phyloP scores from a whole-genome alignment of 2,329 filamentous ascomycete genomes.

The Fusarium phyllophilum region DNA sequence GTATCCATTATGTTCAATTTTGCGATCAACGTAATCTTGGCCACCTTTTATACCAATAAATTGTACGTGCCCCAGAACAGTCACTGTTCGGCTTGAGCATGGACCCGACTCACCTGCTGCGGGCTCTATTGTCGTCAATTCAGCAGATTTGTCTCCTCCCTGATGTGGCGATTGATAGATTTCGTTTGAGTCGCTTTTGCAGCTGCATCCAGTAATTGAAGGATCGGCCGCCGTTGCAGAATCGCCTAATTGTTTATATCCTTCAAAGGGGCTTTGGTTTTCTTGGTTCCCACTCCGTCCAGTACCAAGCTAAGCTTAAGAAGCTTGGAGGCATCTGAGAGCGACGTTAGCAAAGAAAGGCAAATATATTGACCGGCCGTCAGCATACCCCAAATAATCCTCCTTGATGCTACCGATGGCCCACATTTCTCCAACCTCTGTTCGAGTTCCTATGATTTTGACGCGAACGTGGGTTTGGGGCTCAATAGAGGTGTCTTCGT shows the following conservation, averaged over 20 bases:
- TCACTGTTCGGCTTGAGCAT: slow-evolving; percentile 1
- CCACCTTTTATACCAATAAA: slow-evolving; percentile 12
- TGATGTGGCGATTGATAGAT: not conserved
- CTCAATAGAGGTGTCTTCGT: slow-evolving; percentile 92
- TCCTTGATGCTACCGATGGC: slow-evolving; percentile 98
- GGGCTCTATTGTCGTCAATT: slow-evolving; percentile 4
- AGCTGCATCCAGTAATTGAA: not conserved
- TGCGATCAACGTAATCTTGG: not conserved
- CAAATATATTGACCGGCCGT: not conserved
- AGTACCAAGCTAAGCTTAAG: slow-evolving; percentile 16
- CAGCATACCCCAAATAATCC: slow-evolving; percentile 72
- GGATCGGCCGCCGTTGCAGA: not conserved
- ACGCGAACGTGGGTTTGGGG: slow-evolving; percentile 92
- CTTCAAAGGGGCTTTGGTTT: slow-evolving; percentile 15
- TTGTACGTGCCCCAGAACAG: not conserved
- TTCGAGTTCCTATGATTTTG: slow-evolving; percentile 93
- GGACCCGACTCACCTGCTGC: not conserved
- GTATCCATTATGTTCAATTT: slow-evolving; percentile 11
- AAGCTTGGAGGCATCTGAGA: slow-evolving; percentile 46
- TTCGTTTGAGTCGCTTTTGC: slow-evolving; percentile 3
- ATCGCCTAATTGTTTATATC: not conserved
- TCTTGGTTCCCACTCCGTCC: slow-evolving; percentile 26
- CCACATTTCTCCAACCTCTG: slow-evolving; percentile 94
- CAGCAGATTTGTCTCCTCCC: not conserved
- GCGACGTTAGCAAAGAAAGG: slow-evolving; percentile 19